phyloP scores from a whole-genome alignment of 2,329 filamentous ascomycete genomes.

The Colletotrichum lindemuthianum region DNA sequence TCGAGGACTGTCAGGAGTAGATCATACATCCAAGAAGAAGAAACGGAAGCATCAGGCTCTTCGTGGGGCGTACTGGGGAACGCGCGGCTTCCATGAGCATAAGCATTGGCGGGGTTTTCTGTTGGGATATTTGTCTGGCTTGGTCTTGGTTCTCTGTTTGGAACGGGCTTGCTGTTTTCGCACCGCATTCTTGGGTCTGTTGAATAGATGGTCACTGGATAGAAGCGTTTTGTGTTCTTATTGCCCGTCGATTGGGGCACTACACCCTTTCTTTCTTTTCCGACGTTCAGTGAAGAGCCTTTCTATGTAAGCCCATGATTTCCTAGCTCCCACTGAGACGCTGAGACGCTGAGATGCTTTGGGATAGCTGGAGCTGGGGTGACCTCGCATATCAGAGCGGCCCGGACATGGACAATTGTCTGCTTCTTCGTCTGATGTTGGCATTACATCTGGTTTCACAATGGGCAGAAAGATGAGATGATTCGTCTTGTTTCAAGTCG shows the following conservation, averaged over 20 bases:
- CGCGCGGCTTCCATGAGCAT: conserved; percentile 1
- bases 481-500: too few relatives aligned
- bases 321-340: too few relatives aligned
- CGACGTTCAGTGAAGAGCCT: too few relatives aligned
- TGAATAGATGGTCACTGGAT: conserved; percentile 32
- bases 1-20: conserved; percentile 5
- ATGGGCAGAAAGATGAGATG: not conserved
- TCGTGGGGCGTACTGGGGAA: conserved; percentile 25
- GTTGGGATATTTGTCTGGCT: not conserved
- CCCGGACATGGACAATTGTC: not conserved
- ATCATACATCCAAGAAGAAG: conserved; percentile 19
- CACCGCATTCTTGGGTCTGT: conserved; percentile 26
- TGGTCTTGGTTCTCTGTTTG: not conserved
- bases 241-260: conserved; percentile 1
- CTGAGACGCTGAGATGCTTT: not conserved
- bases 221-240: conserved; percentile 32
- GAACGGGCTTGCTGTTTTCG: conserved; percentile 4
- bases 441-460: too few relatives aligned
- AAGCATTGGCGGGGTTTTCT: conserved; percentile 22
- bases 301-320: too few relatives aligned
- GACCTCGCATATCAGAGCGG: conserved; percentile 22
- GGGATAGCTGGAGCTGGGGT: conserved; percentile 2
- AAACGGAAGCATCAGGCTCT: not conserved
- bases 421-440: too few relatives aligned
- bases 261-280: too few relatives aligned